Evolutionary conservation across 169 alveolate species (phyloP).

Genomic region (Cryptosporidium meleagridis): DNA sequence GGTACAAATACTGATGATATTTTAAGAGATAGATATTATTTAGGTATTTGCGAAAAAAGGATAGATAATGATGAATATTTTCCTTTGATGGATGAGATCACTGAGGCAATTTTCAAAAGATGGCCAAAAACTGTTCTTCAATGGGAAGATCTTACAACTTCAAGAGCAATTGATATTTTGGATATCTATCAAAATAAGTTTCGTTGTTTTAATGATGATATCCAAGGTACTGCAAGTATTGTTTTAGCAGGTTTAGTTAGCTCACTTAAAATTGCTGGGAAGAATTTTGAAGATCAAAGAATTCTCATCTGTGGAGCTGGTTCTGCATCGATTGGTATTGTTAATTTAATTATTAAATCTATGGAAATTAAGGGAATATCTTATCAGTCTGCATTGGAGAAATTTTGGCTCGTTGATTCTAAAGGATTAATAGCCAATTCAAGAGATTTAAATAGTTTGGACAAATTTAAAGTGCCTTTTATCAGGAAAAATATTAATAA

Average conservation of each 20-base stretch:
- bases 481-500: slow-evolving; percentile 66
- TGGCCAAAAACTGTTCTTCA: slow-evolving; percentile 81
- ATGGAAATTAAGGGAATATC: slow-evolving; percentile 72
- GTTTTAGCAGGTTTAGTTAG: slow-evolving; percentile 79
- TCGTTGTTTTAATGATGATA: slow-evolving; percentile 82
- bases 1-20: slow-evolving; percentile 77
- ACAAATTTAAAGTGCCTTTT: slow-evolving; percentile 73
- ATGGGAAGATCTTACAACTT: slow-evolving; percentile 79
- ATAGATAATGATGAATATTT: slow-evolving; percentile 77
- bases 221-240: slow-evolving; percentile 82
- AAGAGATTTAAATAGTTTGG: slow-evolving; percentile 51
- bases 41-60: slow-evolving; percentile 76
- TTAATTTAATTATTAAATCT: slow-evolving; percentile 57
- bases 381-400: slow-evolving; percentile 23
- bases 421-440: slow-evolving; percentile 78
- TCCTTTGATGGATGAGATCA: slow-evolving; percentile 76
- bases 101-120: slow-evolving; percentile 70
- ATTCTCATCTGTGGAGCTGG: slow-evolving; percentile 82
- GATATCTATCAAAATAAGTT: slow-evolving; percentile 68
- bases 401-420: slow-evolving; percentile 79
- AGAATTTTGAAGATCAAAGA: slow-evolving; percentile 73
- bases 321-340: slow-evolving; percentile 79
- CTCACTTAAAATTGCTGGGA: slow-evolving; percentile 62
- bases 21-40: slow-evolving; percentile 45
- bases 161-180: slow-evolving; percentile 76